Evolutionary conservation across 2,329 filamentous ascomycete species (phyloP).

Genomic region (Dactylonectria estremocensis): DNA sequence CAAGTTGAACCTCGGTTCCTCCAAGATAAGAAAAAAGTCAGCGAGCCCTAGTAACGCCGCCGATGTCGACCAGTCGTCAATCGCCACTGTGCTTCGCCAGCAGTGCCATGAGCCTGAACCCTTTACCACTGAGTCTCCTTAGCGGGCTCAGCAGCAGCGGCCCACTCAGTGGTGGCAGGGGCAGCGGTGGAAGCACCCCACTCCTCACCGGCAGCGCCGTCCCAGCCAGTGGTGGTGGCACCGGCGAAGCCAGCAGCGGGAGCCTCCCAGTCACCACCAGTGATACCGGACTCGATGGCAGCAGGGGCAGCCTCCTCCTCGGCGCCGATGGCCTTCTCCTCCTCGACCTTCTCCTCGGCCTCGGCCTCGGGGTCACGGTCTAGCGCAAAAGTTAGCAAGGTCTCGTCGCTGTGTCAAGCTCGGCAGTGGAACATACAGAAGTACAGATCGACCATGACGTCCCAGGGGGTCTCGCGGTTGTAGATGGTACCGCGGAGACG

Average conservation of each 20-base stretch:
- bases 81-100: conserved; percentile 34
- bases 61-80: conserved; percentile 46
- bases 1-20: conserved; percentile 69
- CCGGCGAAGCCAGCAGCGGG: conserved; percentile 79
- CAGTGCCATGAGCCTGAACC: conserved; percentile 38
- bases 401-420: not conserved
- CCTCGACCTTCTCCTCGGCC: conserved; percentile 97
- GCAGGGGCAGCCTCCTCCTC: conserved; percentile 82
- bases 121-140: conserved; percentile 71
- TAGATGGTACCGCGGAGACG: conserved; percentile 97
- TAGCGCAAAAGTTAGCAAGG: conserved; percentile 49
- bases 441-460: conserved; percentile 99
- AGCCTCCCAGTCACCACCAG: conserved; percentile 88
- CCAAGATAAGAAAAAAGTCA: conserved; percentile 41
- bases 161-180: conserved; percentile 79
- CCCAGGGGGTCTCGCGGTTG: conserved; percentile 97
- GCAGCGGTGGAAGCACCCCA: conserved; percentile 74
- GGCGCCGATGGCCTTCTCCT: conserved; percentile 89
- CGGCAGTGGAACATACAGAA: conserved; percentile 78
- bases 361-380: conserved; percentile 99
- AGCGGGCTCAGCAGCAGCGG: conserved; percentile 65
- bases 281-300: conserved; percentile 85
- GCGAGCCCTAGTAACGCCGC: conserved; percentile 48
- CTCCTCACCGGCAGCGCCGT: conserved; percentile 73
- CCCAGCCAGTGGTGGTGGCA: conserved; percentile 70